Evolutionary conservation across 2,329 filamentous ascomycete genomes (phyloP).

Genomic region (Colletotrichum eleusines): DNA sequence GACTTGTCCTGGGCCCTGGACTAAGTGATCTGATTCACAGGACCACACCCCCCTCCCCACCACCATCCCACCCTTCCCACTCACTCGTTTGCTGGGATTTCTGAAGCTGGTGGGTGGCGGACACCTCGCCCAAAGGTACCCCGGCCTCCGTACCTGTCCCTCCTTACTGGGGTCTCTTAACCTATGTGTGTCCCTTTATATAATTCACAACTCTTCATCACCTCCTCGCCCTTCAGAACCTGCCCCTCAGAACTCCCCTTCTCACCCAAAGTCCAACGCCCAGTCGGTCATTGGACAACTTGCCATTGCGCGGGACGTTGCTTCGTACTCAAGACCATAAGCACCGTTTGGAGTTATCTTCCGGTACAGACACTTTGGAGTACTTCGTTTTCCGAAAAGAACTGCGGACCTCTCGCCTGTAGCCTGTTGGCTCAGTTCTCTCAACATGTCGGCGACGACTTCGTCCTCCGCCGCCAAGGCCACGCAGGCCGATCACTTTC

Average conservation of each 20-base stretch:
- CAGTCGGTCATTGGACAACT: constrained; percentile 11
- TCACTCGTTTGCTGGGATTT: constrained; percentile 42
- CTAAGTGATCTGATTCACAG: constrained; percentile 37
- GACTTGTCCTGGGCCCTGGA: constrained; percentile 22
- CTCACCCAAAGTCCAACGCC: constrained; percentile 22
- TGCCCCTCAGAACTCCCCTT: constrained; percentile 19
- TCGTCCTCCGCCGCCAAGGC: constrained; percentile 56
- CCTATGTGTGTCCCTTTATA: constrained; percentile 35
- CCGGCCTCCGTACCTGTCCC: constrained; percentile 37
- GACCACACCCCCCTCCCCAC: constrained; percentile 35
- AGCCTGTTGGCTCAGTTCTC: constrained; percentile 14
- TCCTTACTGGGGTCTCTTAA: constrained; percentile 35
- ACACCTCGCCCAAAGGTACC: constrained; percentile 41
- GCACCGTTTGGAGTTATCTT: constrained; percentile 32
- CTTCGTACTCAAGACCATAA: constrained; percentile 12
- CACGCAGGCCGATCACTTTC: constrained; percentile 56
- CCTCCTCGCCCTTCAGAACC: not conserved
- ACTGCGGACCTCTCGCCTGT: not conserved
- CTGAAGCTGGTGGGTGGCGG: constrained; percentile 40
- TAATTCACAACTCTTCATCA: constrained; percentile 30
- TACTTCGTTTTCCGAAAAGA: constrained; percentile 16
- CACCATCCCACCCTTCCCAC: constrained; percentile 38
- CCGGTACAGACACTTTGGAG: constrained; percentile 17
- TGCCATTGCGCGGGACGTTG: constrained; percentile 16
- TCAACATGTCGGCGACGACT: constrained; percentile 39